Evolutionary conservation across 768 basidiomycete species (phyloP), one percentile per base, ranked within the genome.

Genomic region (Filobasidium floriforme): DNA sequence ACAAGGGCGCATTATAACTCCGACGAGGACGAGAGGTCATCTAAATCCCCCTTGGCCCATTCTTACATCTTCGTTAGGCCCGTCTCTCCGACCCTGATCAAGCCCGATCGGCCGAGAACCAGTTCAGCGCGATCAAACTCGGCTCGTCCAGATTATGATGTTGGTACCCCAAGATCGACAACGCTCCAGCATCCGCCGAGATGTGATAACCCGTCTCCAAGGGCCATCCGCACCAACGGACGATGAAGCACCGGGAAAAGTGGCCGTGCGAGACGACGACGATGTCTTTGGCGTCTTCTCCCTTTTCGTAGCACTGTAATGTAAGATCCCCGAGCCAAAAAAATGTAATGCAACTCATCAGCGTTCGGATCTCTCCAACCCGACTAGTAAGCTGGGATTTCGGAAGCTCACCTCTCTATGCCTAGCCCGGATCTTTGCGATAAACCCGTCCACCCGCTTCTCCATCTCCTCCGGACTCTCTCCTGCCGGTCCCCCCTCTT

Each of bases 401-500:
- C 7, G 22, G 40, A 65, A 19, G 69, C 73, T 66, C 46, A 78
- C 77, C 70, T 71, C 71, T 29, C 68, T 65, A 55, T 78, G 77
- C 14, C 75, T 65, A 12, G 69, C 69, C 70, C 79, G 62, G 22
- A 89, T 89, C 81, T 88, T 86, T 52, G 79, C 79, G 64, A 94
- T 88, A 41, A 92, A 83, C 60, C 71, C 72, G 72, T 97, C 93
- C 12, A 92, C 89, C 28, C 93, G 85, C 59, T 79, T 76, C 66
- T 85, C 79, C 88, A 98, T 91, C 54, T 91, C 84, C 71, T 87
- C 82, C 5, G 84, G 85, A 37, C 86, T 87, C 80, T 98, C 93
- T 28, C 93, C 93, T 3, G 5, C 29, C 19, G 76, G 76, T 12
- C n/a, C n/a, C n/a, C n/a, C n/a, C n/a, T 72, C 70, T 24, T 77